Conservation (phyloP, 805 yeast species). For the Suhomyces xylopsoci region DNA sequence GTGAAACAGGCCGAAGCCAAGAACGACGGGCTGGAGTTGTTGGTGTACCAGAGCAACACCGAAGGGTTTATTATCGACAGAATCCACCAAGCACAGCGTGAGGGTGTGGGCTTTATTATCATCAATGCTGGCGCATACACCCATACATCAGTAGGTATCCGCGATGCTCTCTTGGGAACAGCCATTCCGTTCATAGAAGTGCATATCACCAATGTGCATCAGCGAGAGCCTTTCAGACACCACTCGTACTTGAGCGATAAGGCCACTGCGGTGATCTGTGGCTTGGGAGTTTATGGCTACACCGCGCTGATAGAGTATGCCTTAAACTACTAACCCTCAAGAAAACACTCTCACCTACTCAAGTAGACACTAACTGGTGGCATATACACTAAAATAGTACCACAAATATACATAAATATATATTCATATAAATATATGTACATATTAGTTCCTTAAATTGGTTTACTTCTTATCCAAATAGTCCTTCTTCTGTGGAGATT, state of each 20-base stretch:
- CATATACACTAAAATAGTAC: too few species aligned
- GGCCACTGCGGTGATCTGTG: slow-evolving; percentile 45
- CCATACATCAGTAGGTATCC: slow-evolving; percentile 48
- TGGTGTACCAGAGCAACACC: slow-evolving; percentile 40
- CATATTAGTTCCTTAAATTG: too few species aligned
- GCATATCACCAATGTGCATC: slow-evolving; percentile 51
- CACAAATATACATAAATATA: too few species aligned
- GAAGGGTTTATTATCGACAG: slow-evolving; percentile 48
- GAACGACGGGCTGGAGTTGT: slow-evolving; percentile 30
- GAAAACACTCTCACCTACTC: too few species aligned
- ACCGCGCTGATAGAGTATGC: slow-evolving; percentile 41
- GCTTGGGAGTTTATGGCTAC: slow-evolving; percentile 43
- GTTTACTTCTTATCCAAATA: slow-evolving; percentile 50
- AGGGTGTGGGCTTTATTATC: slow-evolving; percentile 43
- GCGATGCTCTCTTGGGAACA: slow-evolving; percentile 49
- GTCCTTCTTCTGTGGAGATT: slow-evolving; percentile 69
- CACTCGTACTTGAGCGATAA: slow-evolving; percentile 47
- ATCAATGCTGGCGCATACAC: slow-evolving; percentile 55
- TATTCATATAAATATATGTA: too few species aligned
- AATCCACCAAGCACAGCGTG: slow-evolving; percentile 44
- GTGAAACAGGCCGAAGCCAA: slow-evolving; percentile 27
- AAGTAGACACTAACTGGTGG: too few species aligned
- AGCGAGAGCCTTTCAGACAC: slow-evolving; percentile 51
- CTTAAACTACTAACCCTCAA: slow-evolving; percentile 29
- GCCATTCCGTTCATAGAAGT: slow-evolving; percentile 49